These are phyloP conservation scores for Usnea hakonensis DNA, from an alignment of 495 filamentous ascomycete genomes.

Conservation along the genomic window DNA sequence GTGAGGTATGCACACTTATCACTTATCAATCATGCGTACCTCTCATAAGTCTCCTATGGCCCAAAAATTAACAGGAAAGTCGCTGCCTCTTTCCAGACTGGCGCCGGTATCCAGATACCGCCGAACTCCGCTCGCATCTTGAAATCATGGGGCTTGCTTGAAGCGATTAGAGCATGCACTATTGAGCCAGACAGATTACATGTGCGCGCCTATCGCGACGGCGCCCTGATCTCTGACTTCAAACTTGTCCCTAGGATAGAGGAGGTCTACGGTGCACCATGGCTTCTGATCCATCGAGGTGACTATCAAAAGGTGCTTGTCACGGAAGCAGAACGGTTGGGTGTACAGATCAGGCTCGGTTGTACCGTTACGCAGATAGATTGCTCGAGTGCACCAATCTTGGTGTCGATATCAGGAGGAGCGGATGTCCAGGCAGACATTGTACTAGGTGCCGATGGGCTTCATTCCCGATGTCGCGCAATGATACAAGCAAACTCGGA, in stretches of 20 bases:
- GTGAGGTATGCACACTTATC: conserved; percentile 38
- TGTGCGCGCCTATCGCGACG: conserved; percentile 50
- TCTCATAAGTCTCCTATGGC: too few species aligned
- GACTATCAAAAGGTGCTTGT: conserved; percentile 47
- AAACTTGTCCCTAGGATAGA: conserved; percentile 11
- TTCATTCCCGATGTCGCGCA: conserved; percentile 23
- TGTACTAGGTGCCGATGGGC: conserved; percentile 46
- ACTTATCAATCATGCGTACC: too few species aligned
- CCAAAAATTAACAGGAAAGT: neutral
- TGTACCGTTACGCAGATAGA: conserved; percentile 36
- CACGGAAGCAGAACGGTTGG: conserved; percentile 44
- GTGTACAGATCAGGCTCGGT: conserved; percentile 41
- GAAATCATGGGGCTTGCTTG: conserved; percentile 42
- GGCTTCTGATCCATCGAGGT: conserved; percentile 45
- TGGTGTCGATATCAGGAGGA: conserved; percentile 25
- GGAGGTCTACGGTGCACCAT: conserved; percentile 33
- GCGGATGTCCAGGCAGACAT: conserved; percentile 36
- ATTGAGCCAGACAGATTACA: conserved; percentile 44
- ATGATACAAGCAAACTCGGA: neutral
- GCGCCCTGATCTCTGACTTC: conserved; percentile 44
- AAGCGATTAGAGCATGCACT: conserved; percentile 35
- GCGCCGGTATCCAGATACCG: conserved; percentile 51
- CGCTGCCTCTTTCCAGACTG: conserved; percentile 28
- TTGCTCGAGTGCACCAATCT: conserved; percentile 31
- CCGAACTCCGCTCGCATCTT: conserved; percentile 45